Percentiles rank a stretch among this genome's conserved stretches.
These are phyloP conservation scores for Batkoa obscura DNA, from an alignment of 371 early-diverging fungal genomes.

Conservation along the genomic window DNA sequence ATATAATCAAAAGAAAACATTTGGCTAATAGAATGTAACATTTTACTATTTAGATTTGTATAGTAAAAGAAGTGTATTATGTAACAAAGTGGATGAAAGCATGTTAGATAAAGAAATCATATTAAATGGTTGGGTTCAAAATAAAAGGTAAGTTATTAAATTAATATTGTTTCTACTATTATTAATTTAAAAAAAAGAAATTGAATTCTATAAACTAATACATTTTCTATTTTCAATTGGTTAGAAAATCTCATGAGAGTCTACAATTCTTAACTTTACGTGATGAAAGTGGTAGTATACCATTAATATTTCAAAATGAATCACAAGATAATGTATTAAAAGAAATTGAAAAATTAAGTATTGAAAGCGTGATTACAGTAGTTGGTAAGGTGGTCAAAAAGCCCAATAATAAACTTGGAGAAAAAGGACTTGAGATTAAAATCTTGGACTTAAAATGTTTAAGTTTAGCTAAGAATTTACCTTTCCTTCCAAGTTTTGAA, in stretches of 20 bases:
- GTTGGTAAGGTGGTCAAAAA: constrained; percentile 35
- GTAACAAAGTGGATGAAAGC: background rate
- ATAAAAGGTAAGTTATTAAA: background rate
- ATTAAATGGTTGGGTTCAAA: background rate
- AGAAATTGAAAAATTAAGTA: constrained; percentile 16
- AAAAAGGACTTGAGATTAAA: background rate
- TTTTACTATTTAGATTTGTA: background rate
- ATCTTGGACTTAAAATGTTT: background rate
- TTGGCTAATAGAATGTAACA: too few species aligned
- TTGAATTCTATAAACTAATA: background rate
- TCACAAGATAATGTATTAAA: constrained; percentile 2
- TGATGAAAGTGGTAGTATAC: constrained; percentile 17
- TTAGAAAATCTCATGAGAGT: constrained; percentile 34
- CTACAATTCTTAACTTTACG: constrained; percentile 41
- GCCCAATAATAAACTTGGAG: constrained; percentile 22
- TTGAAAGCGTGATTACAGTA: constrained; percentile 43
- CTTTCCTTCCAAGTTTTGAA: background rate
- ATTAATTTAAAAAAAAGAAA: background rate
- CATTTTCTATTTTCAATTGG: background rate
- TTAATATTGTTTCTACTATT: background rate
- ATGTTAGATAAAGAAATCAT: background rate
- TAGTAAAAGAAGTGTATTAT: background rate
- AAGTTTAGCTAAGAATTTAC: background rate
- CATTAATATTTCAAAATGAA: constrained; percentile 33
- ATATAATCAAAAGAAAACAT: too few species aligned